Conservation (phyloP, 805 yeast genomes). For the Candida palmyrensis region DNA sequence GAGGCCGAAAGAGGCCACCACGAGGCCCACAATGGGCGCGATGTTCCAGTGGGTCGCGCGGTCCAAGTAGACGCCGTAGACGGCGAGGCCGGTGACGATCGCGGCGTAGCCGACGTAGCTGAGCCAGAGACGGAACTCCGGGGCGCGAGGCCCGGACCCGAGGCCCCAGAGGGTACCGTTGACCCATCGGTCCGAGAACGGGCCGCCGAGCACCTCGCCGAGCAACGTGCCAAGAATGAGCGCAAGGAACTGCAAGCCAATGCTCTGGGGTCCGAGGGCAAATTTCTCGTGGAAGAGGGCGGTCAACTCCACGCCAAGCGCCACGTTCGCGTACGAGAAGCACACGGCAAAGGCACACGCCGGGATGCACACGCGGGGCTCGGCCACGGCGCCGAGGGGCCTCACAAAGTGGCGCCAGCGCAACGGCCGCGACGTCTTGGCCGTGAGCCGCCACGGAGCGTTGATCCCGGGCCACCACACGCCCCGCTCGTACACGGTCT, state of each 20-base stretch:
- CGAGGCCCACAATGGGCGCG: slow-evolving; percentile 18
- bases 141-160: too few relatives aligned
- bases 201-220: slow-evolving; percentile 20
- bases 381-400: slow-evolving; percentile 7
- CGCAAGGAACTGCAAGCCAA: slow-evolving; percentile 19
- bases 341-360: slow-evolving; percentile 15
- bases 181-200: slow-evolving; percentile 21
- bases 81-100: slow-evolving; percentile 15
- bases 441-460: slow-evolving; percentile 1
- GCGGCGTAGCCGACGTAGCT: slow-evolving; percentile 16
- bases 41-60: slow-evolving; percentile 14
- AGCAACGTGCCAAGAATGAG: slow-evolving; percentile 17
- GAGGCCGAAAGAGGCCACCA: slow-evolving; percentile 16
- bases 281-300: slow-evolving; percentile 14
- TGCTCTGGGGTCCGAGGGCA: slow-evolving; percentile 15
- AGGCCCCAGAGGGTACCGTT: too few relatives aligned
- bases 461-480: slow-evolving; percentile 5
- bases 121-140: slow-evolving; percentile 16
- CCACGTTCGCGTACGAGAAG: slow-evolving; percentile 17
- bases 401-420: slow-evolving; percentile 4
- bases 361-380: slow-evolving; percentile 10
- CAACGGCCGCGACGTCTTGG: slow-evolving; percentile 3
- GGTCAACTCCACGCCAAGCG: slow-evolving; percentile 18
- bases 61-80: slow-evolving; percentile 14
- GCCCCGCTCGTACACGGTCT: slow-evolving; percentile 9